Base-by-base conservation (phyloP, 2,329 filamentous ascomycete genomes). In the Pseudocercospora macadamiae region DNA sequence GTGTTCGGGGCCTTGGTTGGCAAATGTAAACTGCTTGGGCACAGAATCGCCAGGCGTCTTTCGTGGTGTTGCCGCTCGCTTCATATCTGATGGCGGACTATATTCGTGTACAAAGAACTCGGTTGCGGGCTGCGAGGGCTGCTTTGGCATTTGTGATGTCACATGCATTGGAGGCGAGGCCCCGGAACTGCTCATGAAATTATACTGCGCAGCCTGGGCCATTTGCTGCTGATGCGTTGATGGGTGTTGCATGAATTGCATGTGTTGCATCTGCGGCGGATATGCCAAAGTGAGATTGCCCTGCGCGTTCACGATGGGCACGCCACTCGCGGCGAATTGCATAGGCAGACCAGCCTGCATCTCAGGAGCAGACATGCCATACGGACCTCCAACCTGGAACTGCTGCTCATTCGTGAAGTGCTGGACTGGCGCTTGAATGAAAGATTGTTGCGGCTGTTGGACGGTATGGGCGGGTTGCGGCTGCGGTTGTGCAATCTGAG, bases 31-130 rank as follows among this genome's bases (percentile, higher is more conserved):
- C 57, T 72, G 78, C 68, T 79, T 80, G 1, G 75, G 71, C 9
- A 63, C 68, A 18, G 57, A 61, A 39, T 72, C 70, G 8, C 54
- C 64, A n/a, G 60, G 73, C 67, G 70, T 48, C 59, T 70, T 72
- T 4, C 72, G 64, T 14, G 69, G 69, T 12, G 66, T 69, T 6
- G 67, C 64, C n/a, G 66, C 63, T 19, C 66, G 64, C 44, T 74
- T 77, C 3, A 72, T 62, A n/a, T 73, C 73, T 14, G 76, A 71
- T 18, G 79, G 78, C 19, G 79, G 78, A 26, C 70, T 74, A 64
- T 80, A 80, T 61, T 81, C 76, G 52, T 81, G 78, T 16, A 80
- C 76, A 25, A 79, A 72, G 52, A 80, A 75, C 44, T 75, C 74
- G 4, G 66, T 26, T 16, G 62, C 49, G 10, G 65, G 66, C 30